These are phyloP conservation scores for Fusarium euwallaceae DNA, from an alignment of 2,329 filamentous ascomycete species.

Conservation along the genomic window DNA sequence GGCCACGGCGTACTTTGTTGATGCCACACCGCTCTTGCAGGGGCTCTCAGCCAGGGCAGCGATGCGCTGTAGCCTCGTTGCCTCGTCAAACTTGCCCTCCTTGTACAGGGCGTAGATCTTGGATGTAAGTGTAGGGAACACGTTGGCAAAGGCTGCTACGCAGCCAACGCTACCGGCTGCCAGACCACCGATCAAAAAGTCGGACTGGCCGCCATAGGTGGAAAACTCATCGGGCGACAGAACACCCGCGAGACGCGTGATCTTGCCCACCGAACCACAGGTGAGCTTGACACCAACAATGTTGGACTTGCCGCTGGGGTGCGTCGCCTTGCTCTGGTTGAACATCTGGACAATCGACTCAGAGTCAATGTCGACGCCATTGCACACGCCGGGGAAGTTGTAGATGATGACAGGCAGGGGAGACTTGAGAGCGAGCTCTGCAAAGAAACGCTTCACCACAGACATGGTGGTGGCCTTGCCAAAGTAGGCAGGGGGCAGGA, in stretches of 20 bases:
- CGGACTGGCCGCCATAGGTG: constrained; percentile 78
- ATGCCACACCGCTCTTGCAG: constrained; percentile 75
- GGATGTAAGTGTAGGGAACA: constrained; percentile 69
- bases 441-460: constrained; percentile 71
- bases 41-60: constrained; percentile 75
- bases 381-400: constrained; percentile 78
- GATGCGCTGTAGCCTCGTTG: constrained; percentile 70
- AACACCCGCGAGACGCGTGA: constrained; percentile 69
- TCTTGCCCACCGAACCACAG: constrained; percentile 79
- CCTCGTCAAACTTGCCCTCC: constrained; percentile 69
- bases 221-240: constrained; percentile 70
- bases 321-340: constrained; percentile 38
- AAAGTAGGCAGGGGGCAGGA: constrained; percentile 75
- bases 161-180: constrained; percentile 70
- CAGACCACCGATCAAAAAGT: constrained; percentile 75
- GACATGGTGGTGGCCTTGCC: constrained; percentile 70
- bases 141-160: constrained; percentile 73
- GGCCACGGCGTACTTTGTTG: constrained; percentile 76
- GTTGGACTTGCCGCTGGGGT: constrained; percentile 57
- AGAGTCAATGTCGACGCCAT: constrained; percentile 77
- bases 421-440: constrained; percentile 65
- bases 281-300: constrained; percentile 80
- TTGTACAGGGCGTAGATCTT: constrained; percentile 73
- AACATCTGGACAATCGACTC: constrained; percentile 62
- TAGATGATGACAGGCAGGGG: constrained; percentile 73